Base-by-base conservation (phyloP, 1,139 yeast species). In the Ashbya aceris region DNA sequence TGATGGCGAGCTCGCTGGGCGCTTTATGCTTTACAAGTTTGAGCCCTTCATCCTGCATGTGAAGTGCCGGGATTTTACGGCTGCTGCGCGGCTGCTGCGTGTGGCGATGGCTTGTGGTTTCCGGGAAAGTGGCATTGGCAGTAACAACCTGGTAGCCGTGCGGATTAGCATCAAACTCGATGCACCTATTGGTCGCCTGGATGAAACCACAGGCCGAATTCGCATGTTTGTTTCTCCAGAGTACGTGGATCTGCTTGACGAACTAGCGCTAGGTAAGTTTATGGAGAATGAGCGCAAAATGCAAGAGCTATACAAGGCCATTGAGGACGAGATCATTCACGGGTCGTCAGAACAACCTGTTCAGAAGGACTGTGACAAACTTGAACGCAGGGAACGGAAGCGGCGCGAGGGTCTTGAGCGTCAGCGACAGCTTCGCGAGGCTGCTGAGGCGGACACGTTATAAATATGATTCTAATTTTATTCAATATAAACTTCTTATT, bases 41-140 rank as follows among this genome's bases (percentile, higher is more conserved):
- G 96, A 85, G 60, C 93, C 96, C 1, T 71, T 85, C 58, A 85
- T 85, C 40, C 64, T 85, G 38, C 96, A 85, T 59, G 87, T 86
- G 9, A 81, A 83, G 55, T 83, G 95, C 55, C 70, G 91, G 38
- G 72, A 77, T 50, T 62, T 69, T 27, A 65, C 61, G 7, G 64
- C 71, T 4, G 95, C 96, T 0, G 68, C 71, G n/a, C 64, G 65
- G 28, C 61, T 86, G 11, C 83, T 79, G 51, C 74, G 79, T 29
- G 65, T 74, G 0, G 94, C 95, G 0, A 81, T 85, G 87, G 71
- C 73, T 8, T 79, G 91, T 61, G 96, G 96, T 7, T 86, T 82
- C 55, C 68, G 96, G 54, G 96, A 85, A 60, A 73, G 85, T 30
- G 96, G 96, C 1, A 83, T 85, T 40, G 93, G 94, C 4, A 72